Percentiles rank a stretch among this genome's conserved stretches.
Evolutionary conservation across 371 early-diverging fungal genomes (phyloP).

Genomic region (Saksenaea vasiformis): DNA sequence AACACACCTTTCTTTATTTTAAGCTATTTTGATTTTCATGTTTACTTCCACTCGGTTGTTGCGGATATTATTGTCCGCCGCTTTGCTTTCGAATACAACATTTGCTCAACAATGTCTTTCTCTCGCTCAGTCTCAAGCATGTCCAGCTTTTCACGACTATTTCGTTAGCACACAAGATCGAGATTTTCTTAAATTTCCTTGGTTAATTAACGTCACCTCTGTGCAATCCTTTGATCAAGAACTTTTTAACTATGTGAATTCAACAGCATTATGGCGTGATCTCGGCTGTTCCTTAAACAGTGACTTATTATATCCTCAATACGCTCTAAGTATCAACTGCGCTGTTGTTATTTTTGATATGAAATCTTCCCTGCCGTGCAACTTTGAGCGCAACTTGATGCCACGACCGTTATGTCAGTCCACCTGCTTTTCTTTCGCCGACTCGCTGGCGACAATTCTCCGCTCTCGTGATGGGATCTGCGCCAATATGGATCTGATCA

Average conservation of each 20-base stretch:
- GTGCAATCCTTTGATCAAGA: conserved; percentile 40
- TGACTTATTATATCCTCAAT: background rate
- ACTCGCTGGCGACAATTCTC: conserved; percentile 16
- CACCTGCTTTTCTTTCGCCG: conserved; percentile 11
- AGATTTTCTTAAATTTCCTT: conserved; percentile 22
- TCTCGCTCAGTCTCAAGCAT: conserved; percentile 37
- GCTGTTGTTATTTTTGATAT: background rate
- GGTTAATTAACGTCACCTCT: conserved; percentile 32
- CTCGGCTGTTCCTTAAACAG: conserved; percentile 29
- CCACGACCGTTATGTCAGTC: conserved; percentile 17
- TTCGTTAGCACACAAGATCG: conserved; percentile 35
- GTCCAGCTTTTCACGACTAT: conserved; percentile 40
- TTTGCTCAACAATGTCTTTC: conserved; percentile 28
- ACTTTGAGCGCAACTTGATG: conserved; percentile 16
- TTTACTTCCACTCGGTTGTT: conserved; percentile 1
- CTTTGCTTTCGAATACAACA: background rate
- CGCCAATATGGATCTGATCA: conserved; percentile 12
- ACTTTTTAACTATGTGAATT: conserved; percentile 26
- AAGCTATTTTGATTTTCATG: background rate
- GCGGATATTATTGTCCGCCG: background rate
- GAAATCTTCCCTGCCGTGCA: conserved; percentile 15
- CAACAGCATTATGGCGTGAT: conserved; percentile 27
- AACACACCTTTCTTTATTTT: background rate
- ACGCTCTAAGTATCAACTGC: background rate
- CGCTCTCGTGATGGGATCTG: conserved; percentile 6